A percentile compares a stretch with the other conserved stretches of the same genome.
Evolutionary conservation across 2,329 filamentous ascomycete genomes (phyloP).

Genomic region (Zymoseptoria ardabiliae): DNA sequence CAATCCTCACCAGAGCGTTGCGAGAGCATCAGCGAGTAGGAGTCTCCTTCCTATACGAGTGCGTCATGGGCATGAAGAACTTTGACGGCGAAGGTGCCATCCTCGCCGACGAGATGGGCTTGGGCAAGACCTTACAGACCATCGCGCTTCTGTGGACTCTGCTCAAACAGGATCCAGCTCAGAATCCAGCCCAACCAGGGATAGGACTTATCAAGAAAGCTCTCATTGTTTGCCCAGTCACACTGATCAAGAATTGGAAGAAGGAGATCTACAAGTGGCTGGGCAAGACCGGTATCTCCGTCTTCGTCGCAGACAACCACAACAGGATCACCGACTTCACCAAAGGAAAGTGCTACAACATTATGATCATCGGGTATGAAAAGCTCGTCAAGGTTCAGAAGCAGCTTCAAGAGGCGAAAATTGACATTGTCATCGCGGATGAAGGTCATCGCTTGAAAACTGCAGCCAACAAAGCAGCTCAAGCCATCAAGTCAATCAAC

Average conservation of each 20-base stretch:
- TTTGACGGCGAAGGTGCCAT: slow-evolving; percentile 63
- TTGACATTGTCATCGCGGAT: slow-evolving; percentile 65
- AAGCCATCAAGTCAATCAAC: slow-evolving; percentile 57
- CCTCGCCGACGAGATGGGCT: slow-evolving; percentile 67
- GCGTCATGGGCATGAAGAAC: slow-evolving; percentile 64
- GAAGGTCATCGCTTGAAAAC: slow-evolving; percentile 63
- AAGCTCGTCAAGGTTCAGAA: slow-evolving; percentile 59
- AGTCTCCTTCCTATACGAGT: slow-evolving; percentile 65
- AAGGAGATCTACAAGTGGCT: slow-evolving; percentile 70
- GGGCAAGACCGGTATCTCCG: slow-evolving; percentile 61
- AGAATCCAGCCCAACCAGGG: slow-evolving; percentile 56
- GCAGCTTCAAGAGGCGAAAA: slow-evolving; percentile 55
- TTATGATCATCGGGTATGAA: slow-evolving; percentile 70
- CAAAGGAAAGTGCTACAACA: slow-evolving; percentile 57
- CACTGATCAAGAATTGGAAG: slow-evolving; percentile 65
- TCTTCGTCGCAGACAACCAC: slow-evolving; percentile 57
- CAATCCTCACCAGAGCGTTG: slow-evolving; percentile 54
- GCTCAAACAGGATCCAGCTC: slow-evolving; percentile 62
- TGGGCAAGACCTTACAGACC: slow-evolving; percentile 67
- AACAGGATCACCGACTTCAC: slow-evolving; percentile 61
- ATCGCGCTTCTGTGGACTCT: slow-evolving; percentile 66
- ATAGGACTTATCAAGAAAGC: slow-evolving; percentile 60
- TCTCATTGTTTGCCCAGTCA: slow-evolving; percentile 65
- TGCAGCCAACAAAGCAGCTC: slow-evolving; percentile 59
- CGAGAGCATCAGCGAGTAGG: slow-evolving; percentile 63